Evolutionary conservation across 768 basidiomycete genomes (phyloP), one percentile per base, ranked within the genome.

Genomic region (Xerocomus brunneocitrinus): DNA sequence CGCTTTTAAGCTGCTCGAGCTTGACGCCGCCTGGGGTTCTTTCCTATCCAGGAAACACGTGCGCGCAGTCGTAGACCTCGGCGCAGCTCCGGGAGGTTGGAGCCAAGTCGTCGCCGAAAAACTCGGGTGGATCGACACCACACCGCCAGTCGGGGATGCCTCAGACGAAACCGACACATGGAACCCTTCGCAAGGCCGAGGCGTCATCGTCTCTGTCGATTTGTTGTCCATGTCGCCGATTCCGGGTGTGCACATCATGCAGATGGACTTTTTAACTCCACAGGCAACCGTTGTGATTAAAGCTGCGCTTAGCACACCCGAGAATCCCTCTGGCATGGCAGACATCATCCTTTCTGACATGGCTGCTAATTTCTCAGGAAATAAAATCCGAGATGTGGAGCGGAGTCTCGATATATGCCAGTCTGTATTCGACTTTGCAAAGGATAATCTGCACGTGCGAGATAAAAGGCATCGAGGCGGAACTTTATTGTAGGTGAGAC

Each of bases 81-180:
- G 95, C 14, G 90, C 90, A 0, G 91, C 93, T 0, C 95, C 95
- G 0, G 94, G 94, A 0, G 92, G 92, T 0, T 98, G 95, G 95
- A 88, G 87, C 47, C 94, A 97, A 64, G 93, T 93, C 10, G 84
- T 82, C 13, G 79, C 82, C 0, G 75, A 74, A 31, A 78, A 80
- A 52, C 65, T 90, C n/a, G 83, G 84, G 3, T 82, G 79, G 76
- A 59, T 58, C 31, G 54, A 61, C 27, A 36, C 27, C 8, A 25
- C 36, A 45, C 38, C 38, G 6, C 12, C 50, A 8, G 4, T 8
- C 32, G 9, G 7, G 35, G 16, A 25, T 14, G 3, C 44, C 3
- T n/a, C n/a, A n/a, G 35, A 25, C 22, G 40, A 50, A 22, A 24
- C 10, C n/a, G 47, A 54, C 12, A 16, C 36, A 16, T 62, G 56